phyloP scores from a whole-genome alignment of 805 yeast genomes.

The Kodamaea restingae region DNA sequence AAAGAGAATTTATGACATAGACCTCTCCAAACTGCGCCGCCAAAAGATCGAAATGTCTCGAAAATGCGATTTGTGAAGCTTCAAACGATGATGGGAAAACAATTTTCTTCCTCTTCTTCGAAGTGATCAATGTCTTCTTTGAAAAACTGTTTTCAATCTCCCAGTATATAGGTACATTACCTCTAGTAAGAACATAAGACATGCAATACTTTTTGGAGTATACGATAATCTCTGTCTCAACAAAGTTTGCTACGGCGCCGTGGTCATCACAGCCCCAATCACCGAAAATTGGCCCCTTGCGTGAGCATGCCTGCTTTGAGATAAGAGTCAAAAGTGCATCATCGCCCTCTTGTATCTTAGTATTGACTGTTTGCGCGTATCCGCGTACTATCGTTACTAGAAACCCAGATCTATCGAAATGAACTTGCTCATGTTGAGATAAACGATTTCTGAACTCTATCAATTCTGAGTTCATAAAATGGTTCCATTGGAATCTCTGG shows the following conservation, averaged over 20 bases:
- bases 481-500: slow-evolving; percentile 50
- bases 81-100: slow-evolving; percentile 50
- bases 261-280: slow-evolving; percentile 57
- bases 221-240: slow-evolving; percentile 48
- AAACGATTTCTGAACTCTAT: slow-evolving; percentile 45
- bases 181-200: slow-evolving; percentile 45
- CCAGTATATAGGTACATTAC: slow-evolving; percentile 57
- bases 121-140: slow-evolving; percentile 27
- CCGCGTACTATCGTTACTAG: slow-evolving; percentile 48
- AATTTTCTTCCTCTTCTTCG: slow-evolving; percentile 35
- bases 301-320: slow-evolving; percentile 48
- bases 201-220: slow-evolving; percentile 39
- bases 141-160: slow-evolving; percentile 43
- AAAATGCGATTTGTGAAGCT: slow-evolving; percentile 50
- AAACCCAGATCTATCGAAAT: slow-evolving; percentile 46
- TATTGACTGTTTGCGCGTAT: slow-evolving; percentile 44
- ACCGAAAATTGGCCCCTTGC: slow-evolving; percentile 49
- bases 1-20: slow-evolving; percentile 47
- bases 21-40: slow-evolving; percentile 47
- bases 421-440: slow-evolving; percentile 33
- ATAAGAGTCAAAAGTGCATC: slow-evolving; percentile 45
- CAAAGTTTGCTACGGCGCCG: slow-evolving; percentile 49
- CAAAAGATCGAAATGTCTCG: slow-evolving; percentile 46
- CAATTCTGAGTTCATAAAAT: slow-evolving; percentile 42
- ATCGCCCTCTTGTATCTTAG: slow-evolving; percentile 24